Evolutionary conservation across 331 rosid species (phyloP).

Genomic region (Pyracantha coccinea): DNA sequence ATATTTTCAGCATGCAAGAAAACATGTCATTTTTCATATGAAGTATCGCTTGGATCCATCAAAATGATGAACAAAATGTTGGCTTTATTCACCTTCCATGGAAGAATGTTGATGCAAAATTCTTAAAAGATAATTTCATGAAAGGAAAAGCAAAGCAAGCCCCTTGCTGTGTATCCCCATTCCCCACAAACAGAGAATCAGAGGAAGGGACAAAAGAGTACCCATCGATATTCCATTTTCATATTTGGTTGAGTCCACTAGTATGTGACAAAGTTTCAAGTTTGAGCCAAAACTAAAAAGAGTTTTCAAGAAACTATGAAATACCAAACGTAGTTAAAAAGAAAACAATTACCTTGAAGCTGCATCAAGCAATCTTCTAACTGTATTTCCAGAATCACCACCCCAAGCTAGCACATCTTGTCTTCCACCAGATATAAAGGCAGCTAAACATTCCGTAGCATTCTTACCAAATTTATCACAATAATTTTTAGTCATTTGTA

Average conservation of each 20-base stretch:
- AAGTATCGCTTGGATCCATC: neutral
- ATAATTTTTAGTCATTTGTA: conserved; percentile 13
- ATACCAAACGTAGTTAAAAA: conserved; percentile 3
- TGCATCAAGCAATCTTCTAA: conserved; percentile 74
- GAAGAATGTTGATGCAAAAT: neutral
- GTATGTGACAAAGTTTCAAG: neutral
- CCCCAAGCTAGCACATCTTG: conserved; percentile 80
- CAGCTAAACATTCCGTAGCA: conserved; percentile 90
- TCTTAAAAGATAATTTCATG: neutral
- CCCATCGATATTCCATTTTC: neutral
- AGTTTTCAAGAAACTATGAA: neutral
- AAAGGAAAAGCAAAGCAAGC: neutral
- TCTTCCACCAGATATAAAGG: conserved; percentile 68
- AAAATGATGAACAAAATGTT: neutral
- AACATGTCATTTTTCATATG: neutral
- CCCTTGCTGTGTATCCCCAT: neutral
- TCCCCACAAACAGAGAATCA: neutral
- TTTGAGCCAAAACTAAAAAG: neutral
- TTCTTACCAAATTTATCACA: conserved; percentile 47
- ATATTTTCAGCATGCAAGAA: neutral
- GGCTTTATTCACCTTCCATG: neutral
- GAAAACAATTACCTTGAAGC: conserved; percentile 63
- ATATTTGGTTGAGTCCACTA: neutral
- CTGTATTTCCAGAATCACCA: conserved; percentile 56
- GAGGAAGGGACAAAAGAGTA: neutral